Percentiles rank a stretch among this genome's conserved stretches.
phyloP scores from a whole-genome alignment of 345 rosid species.

The Cardamine chenopodiifolia region DNA sequence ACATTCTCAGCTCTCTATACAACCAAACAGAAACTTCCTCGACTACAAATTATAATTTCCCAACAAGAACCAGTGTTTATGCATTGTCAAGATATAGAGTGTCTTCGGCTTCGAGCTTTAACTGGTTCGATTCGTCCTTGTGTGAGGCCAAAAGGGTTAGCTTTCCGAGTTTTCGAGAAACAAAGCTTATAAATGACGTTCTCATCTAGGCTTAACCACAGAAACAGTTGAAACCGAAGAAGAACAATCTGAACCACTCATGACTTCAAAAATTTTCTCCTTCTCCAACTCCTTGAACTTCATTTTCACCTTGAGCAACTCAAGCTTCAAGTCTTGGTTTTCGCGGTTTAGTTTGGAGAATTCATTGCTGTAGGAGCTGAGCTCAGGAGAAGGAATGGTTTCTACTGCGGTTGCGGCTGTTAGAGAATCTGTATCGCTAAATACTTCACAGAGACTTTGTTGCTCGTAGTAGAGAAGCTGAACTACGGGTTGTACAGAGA shows the following conservation, averaged over 20 bases:
- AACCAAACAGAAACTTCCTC: background rate
- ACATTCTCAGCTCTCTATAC: slow-evolving; percentile 1
- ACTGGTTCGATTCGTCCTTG: slow-evolving; percentile 55
- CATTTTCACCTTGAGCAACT: slow-evolving; percentile 79
- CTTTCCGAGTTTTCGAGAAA: slow-evolving; percentile 69
- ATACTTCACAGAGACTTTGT: slow-evolving; percentile 64
- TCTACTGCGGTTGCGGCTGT: slow-evolving; percentile 11
- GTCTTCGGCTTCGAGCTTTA: slow-evolving; percentile 71
- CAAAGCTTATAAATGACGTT: slow-evolving; percentile 67
- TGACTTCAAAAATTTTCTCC: slow-evolving; percentile 22
- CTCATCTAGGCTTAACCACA: slow-evolving; percentile 66
- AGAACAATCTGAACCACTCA: slow-evolving; percentile 23
- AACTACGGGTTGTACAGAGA: slow-evolving; percentile 72
- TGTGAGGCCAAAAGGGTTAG: slow-evolving; percentile 60
- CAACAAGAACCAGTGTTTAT: slow-evolving; percentile 11
- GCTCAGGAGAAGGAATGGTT: slow-evolving; percentile 38
- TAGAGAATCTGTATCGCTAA: slow-evolving; percentile 39
- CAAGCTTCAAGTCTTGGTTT: slow-evolving; percentile 75
- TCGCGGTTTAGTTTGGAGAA: slow-evolving; percentile 59
- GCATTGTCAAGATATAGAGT: slow-evolving; percentile 62
- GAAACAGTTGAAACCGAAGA: slow-evolving; percentile 36
- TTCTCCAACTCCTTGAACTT: slow-evolving; percentile 62
- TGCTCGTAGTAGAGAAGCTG: slow-evolving; percentile 81
- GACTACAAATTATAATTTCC: background rate
- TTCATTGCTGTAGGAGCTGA: slow-evolving; percentile 45